These are phyloP conservation scores for Miamiensis avidus DNA, from an alignment of 169 alveolate genomes.

Conservation along the genomic window DNA sequence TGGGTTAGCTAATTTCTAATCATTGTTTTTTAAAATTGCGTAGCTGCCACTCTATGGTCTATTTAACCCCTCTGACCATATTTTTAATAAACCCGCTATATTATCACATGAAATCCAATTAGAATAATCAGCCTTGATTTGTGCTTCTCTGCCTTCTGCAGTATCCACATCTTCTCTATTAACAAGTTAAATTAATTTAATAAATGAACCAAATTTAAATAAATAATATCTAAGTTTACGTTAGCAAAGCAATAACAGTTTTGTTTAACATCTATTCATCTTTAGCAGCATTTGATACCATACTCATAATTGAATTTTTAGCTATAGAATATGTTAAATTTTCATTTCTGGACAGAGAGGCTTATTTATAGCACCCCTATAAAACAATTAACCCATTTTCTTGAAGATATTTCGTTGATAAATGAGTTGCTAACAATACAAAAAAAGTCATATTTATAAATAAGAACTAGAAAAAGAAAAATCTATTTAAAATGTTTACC, in stretches of 20 bases:
- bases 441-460: no score
- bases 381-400: no score
- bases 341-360: neutral
- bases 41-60: conserved; percentile 61
- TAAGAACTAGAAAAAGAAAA: no score
- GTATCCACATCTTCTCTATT: conserved; percentile 58
- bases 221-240: conserved; percentile 16
- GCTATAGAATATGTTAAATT: conserved; percentile 20
- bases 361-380: neutral
- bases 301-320: neutral
- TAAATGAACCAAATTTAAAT: conserved; percentile 1
- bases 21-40: conserved; percentile 29
- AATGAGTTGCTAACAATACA: no score
- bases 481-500: conserved; percentile 21
- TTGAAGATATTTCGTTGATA: no score
- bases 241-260: conserved; percentile 58
- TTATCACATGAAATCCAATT: conserved; percentile 60
- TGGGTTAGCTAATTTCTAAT: neutral
- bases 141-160: conserved; percentile 57
- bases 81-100: conserved; percentile 58
- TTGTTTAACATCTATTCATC: conserved; percentile 54
- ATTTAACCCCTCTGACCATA: conserved; percentile 62
- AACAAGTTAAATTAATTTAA: neutral
- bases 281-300: conserved; percentile 45
- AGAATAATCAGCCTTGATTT: conserved; percentile 59